These are phyloP conservation scores for Chaetomium sp. DNA, from an alignment of 2,329 filamentous ascomycete genomes.

Conservation along the genomic window DNA sequence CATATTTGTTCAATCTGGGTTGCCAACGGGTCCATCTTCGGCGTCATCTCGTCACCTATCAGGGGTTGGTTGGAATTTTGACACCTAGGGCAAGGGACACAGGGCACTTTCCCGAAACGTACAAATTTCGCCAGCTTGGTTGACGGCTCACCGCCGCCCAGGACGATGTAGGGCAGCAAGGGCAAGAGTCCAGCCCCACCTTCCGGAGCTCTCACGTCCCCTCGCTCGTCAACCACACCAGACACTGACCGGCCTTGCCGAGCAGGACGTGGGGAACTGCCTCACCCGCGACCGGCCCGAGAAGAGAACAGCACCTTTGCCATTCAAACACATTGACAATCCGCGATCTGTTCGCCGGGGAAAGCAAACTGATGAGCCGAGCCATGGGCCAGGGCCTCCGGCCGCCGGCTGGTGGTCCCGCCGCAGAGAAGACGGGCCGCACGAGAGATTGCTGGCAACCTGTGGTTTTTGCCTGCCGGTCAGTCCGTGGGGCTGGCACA, in stretches of 20 bases:
- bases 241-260: neutral
- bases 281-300: neutral
- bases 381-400: neutral
- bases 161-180: conserved; percentile 10
- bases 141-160: conserved; percentile 20
- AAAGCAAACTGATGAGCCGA: neutral
- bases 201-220: neutral
- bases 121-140: conserved; percentile 10
- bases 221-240: conserved; percentile 8
- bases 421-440: no score
- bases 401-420: no score
- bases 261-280: neutral
- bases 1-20: no score
- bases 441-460: no score
- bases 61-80: conserved; percentile 6
- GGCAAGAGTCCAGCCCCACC: neutral
- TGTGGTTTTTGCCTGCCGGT: no score
- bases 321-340: neutral
- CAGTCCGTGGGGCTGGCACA: no score
- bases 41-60: conserved; percentile 10
- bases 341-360: neutral
- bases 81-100: conserved; percentile 14
- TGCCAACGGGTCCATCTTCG: neutral
- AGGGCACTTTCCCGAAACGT: conserved; percentile 16
- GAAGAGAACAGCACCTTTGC: conserved; percentile 2